Base-by-base conservation (phyloP, 2,329 filamentous ascomycete species). In the Colletotrichum abscissum region DNA sequence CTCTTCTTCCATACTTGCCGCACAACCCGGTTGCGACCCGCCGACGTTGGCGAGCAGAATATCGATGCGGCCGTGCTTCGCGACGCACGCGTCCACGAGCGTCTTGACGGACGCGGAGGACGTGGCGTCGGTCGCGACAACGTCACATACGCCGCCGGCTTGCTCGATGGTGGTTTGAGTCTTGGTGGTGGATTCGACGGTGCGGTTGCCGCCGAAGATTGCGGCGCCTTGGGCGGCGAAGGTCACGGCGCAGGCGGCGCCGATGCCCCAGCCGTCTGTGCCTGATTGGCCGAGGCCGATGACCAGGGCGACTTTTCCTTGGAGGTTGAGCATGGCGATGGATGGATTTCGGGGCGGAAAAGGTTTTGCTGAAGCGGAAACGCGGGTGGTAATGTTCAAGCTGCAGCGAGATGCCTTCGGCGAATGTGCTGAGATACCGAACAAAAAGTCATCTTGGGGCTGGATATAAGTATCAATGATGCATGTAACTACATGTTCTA, bases 1-100 rank as follows among this genome's bases (percentile, higher is more conserved):
- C 1, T 83, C 82, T 67, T 90, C 88, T 0, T 69, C 58, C 82
- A 90, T 86, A 0, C 78, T 80, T 0, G 84, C 88, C 0, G 88
- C 86, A 35, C 84, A 83, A 0, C 88, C 88, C 0, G 84, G 85
- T 71, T 91, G 88, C 0, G 86, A 88, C 65, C 85, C 85, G 2
- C 90, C 90, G 3, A 91, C 90, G 65, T 91, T 91, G 75, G 90
- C 91, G 19, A 92, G 78, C 0, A 92, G 80, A 26, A 92, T 88
- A 74, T 92, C 90, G 66, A 91, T 87, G 6, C 87, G 84, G 9
- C 88, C 88, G 73, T 90, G 85, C 52, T 85, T 86, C 0, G 81
- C 77, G 22, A 89, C 76, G 57, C 88, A 90, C 0, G 85, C 84
- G 42, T 88, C 84, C 4, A 92, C 85, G 0, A 91, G 84, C 0